Percentiles rank a stretch among this genome's conserved stretches.
These are phyloP conservation scores for Cymodocea nodosa DNA, from an alignment of 116 monocot genomes.

Conservation along the genomic window DNA sequence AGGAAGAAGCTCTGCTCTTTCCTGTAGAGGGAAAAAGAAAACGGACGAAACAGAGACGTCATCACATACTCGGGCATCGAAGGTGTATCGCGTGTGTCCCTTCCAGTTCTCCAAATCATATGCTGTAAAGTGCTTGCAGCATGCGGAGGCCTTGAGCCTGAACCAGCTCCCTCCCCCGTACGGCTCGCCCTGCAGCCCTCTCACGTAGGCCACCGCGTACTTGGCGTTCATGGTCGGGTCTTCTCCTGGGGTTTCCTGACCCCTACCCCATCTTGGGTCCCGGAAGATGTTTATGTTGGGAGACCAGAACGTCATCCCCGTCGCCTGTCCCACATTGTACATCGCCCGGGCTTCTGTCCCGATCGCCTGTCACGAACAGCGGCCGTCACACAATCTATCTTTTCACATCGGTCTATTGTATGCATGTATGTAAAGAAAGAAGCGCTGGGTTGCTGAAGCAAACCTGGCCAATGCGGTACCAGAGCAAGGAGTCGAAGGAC, in stretches of 20 bases:
- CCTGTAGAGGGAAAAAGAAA: too few species aligned
- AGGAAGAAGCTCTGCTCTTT: not conserved
- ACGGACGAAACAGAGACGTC: too few species aligned
- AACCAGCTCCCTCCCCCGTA: not conserved
- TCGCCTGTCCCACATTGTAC: conserved; percentile 30
- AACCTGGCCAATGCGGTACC: conserved; percentile 36
- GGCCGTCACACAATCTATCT: too few species aligned
- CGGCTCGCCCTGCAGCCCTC: conserved; percentile 24
- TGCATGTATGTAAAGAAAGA: too few species aligned
- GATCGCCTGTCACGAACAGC: too few species aligned
- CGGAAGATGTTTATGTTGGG: conserved; percentile 22
- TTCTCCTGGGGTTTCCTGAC: conserved; percentile 26
- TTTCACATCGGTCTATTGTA: too few species aligned
- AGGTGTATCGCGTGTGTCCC: conserved; percentile 17
- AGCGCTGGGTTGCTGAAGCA: too few species aligned
- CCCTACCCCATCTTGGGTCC: conserved; percentile 39
- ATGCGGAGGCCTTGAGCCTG: conserved; percentile 23
- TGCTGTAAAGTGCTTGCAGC: conserved; percentile 57
- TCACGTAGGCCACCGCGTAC: conserved; percentile 21
- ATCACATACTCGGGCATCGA: conserved; percentile 17
- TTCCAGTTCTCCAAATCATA: conserved; percentile 50
- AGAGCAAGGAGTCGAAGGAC: conserved; percentile 44
- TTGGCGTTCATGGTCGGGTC: conserved; percentile 13
- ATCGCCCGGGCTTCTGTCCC: conserved; percentile 30
- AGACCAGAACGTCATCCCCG: conserved; percentile 29